Evolutionary conservation across 495 filamentous ascomycete species (phyloP).

Genomic region (Friedmanniomyces endolithicus): DNA sequence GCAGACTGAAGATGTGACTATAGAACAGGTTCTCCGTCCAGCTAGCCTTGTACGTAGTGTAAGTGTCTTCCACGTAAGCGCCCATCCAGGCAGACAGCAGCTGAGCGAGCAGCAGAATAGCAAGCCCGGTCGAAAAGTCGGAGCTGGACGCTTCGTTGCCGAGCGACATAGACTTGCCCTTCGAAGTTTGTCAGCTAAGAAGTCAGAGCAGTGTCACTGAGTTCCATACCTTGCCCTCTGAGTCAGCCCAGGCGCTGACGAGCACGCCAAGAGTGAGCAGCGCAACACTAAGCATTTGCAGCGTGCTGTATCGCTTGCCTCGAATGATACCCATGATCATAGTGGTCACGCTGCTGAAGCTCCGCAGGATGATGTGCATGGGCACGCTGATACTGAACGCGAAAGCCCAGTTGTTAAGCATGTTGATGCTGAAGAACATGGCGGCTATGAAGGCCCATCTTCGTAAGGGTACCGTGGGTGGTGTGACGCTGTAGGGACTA

Average conservation of each 20-base stretch:
- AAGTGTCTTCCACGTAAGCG: slow-evolving; percentile 83
- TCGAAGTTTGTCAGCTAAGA: neutral
- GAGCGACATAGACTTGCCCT: slow-evolving; percentile 29
- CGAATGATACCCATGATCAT: slow-evolving; percentile 77
- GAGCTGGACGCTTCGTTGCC: slow-evolving; percentile 19
- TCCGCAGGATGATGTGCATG: slow-evolving; percentile 91
- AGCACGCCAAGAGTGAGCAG: slow-evolving; percentile 78
- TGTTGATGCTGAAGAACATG: slow-evolving; percentile 81
- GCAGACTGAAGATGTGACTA: slow-evolving; percentile 66
- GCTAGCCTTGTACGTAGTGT: slow-evolving; percentile 69
- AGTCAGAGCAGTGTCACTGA: neutral
- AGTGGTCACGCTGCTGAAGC: slow-evolving; percentile 87
- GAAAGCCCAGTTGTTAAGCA: slow-evolving; percentile 96
- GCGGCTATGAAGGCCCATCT: slow-evolving; percentile 83
- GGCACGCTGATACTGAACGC: slow-evolving; percentile 93
- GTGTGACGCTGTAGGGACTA: slow-evolving; percentile 47
- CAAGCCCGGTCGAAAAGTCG: slow-evolving; percentile 61
- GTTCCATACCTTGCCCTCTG: slow-evolving; percentile 55
- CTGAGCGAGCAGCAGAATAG: slow-evolving; percentile 78
- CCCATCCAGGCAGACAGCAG: slow-evolving; percentile 87
- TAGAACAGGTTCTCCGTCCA: slow-evolving; percentile 98
- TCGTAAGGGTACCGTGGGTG: slow-evolving; percentile 66
- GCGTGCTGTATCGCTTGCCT: slow-evolving; percentile 65
- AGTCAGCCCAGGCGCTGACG: slow-evolving; percentile 76
- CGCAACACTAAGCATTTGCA: slow-evolving; percentile 67